Conservation (phyloP, 257 asterid genomes). For the Solanum lycopersicoides region DNA sequence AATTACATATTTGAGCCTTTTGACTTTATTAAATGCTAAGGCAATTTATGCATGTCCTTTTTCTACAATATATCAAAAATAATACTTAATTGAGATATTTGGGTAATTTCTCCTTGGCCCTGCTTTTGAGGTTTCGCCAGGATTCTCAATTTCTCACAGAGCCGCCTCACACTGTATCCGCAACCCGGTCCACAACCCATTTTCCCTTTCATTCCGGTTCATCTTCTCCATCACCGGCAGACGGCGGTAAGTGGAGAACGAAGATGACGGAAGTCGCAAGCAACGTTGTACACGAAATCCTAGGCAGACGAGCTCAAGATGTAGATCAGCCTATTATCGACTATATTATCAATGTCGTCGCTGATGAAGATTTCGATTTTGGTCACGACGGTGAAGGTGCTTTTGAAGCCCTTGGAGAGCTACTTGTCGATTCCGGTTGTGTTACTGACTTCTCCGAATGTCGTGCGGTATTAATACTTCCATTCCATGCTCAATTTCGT, state of each 20-base stretch:
- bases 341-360: conserved; percentile 82
- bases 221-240: neutral
- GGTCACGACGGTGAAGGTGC: conserved; percentile 94
- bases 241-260: neutral
- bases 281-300: conserved; percentile 69
- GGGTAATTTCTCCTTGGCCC: neutral
- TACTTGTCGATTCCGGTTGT: conserved; percentile 79
- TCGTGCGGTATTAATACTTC: conserved; percentile 46
- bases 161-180: neutral
- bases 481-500: neutral
- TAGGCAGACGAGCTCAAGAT: conserved; percentile 67
- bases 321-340: conserved; percentile 88
- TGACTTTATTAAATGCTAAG: too few relatives aligned
- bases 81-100: neutral
- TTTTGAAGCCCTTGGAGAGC: conserved; percentile 82
- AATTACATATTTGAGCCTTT: too few relatives aligned
- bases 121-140: neutral
- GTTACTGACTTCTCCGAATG: conserved; percentile 65
- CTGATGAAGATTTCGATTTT: conserved; percentile 97
- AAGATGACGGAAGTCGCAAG: conserved; percentile 89
- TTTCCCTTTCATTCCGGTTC: neutral
- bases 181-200: neutral
- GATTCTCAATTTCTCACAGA: neutral
- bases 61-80: neutral
- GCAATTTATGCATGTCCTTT: neutral